Percentiles rank a stretch among this genome's conserved stretches.
phyloP scores from a whole-genome alignment of 805 yeast genomes.

The Myxozyma udenii region DNA sequence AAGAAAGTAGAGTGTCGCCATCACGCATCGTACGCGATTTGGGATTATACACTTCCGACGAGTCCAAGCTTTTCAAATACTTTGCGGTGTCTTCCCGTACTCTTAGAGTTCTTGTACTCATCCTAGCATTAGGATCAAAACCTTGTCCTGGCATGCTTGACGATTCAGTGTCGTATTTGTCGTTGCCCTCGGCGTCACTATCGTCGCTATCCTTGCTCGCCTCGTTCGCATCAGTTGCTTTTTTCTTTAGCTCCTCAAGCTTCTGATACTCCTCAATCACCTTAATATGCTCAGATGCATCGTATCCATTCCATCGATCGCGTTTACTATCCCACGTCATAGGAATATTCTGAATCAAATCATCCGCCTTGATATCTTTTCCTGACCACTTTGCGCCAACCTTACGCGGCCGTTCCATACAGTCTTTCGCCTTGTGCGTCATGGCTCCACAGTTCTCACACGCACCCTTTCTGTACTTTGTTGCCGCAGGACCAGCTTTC shows the following conservation, averaged over 20 bases:
- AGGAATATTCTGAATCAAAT: constrained; percentile 31
- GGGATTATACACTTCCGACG: constrained; percentile 48
- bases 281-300: constrained; percentile 57
- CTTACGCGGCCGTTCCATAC: constrained; percentile 56
- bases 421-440: constrained; percentile 51
- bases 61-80: constrained; percentile 52
- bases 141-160: constrained; percentile 29
- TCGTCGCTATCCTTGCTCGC: constrained; percentile 15
- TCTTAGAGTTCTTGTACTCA: constrained; percentile 49
- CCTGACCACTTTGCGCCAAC: constrained; percentile 40
- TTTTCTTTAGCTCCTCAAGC: constrained; percentile 36
- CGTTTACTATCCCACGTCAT: constrained; percentile 64
- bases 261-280: constrained; percentile 49
- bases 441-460: constrained; percentile 61
- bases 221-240: constrained; percentile 11
- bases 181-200: constrained; percentile 29
- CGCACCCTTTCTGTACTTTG: constrained; percentile 40
- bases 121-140: constrained; percentile 34
- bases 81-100: constrained; percentile 75
- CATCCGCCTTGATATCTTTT: constrained; percentile 35
- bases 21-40: constrained; percentile 36
- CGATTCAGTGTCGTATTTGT: constrained; percentile 39
- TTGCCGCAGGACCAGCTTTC: constrained; percentile 34
- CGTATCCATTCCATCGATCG: constrained; percentile 81
- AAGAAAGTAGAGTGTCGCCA: constrained; percentile 49